Evolutionary conservation across 306 rosid genomes (phyloP), one percentile per base, ranked within the genome.

Genomic region (Quercus parvula): DNA sequence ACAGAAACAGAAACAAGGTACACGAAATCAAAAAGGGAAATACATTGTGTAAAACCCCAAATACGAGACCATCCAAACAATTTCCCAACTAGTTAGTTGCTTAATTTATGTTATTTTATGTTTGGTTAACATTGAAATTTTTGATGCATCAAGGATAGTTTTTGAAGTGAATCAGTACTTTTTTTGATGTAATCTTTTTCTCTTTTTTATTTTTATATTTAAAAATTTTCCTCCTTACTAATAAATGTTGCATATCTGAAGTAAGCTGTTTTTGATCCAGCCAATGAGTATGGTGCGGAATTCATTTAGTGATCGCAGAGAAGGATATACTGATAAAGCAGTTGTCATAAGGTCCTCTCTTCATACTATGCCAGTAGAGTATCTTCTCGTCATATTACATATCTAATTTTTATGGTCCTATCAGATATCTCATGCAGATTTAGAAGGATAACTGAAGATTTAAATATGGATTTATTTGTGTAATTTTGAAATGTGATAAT

Each of bases 301-400:
- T 83, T 87, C 99, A 84, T 95, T 90, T 81, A 84, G 95, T 70
- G 91, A 85, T 8, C 89, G 91, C n/a, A 90, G 91, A 79, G 98
- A 95, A 80, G 99, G 99, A 79, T 91, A 95, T 78, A 92, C 97
- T 0, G 94, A 92, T 82, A 95, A 90, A 81, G 99, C 99, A 75
- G 97, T 95, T 82, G 86, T 75, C 68, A 83, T 92, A 86, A 95
- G 98, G 99, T 93, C 73, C 64, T 68, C 52, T 83, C 61, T 71
- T 75, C 66, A 75, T 78, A n/a, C 67, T 59, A 55, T 77, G 56
- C 76, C 31, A 56, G 63, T n/a, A 46, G 46, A 74, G 71, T 8
- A 24, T 64, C 27, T 67, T 73, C 33, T 77, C 25, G 71, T 20
- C 31, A 25, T 63, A 70, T 31, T 73, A 5, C 55, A 35, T 78